Evolutionary conservation across 2,329 filamentous ascomycete species (phyloP).

Genomic region (Apiospora arundinis): DNA sequence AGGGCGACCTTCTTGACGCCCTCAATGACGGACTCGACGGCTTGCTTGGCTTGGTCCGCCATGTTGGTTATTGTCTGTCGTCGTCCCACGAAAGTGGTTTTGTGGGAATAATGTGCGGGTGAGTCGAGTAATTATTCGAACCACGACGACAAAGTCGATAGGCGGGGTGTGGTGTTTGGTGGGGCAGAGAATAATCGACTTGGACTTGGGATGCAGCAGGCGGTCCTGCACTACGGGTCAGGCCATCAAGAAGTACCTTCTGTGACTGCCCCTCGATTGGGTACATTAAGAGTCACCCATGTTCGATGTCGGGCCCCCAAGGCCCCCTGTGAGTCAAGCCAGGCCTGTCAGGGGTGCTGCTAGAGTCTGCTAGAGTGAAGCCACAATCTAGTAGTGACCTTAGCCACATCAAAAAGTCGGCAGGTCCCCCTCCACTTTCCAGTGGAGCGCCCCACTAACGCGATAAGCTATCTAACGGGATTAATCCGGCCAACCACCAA

Average conservation of each 20-base stretch:
- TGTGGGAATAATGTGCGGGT: slow-evolving; percentile 6
- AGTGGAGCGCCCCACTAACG: background rate
- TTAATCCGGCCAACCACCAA: slow-evolving; percentile 18
- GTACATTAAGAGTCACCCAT: background rate
- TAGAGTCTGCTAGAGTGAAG: background rate
- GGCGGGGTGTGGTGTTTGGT: slow-evolving; percentile 13
- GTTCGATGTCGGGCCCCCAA: background rate
- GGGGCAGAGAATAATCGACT: slow-evolving; percentile 7
- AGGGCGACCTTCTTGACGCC: slow-evolving; percentile 60
- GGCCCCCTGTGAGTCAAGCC: background rate
- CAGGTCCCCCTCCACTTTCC: background rate
- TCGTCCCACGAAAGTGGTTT: background rate
- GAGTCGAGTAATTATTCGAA: background rate
- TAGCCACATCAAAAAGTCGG: slow-evolving; percentile 10
- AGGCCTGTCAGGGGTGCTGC: background rate
- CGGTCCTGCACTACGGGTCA: background rate
- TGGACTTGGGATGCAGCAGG: slow-evolving; percentile 4
- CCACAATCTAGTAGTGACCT: too few species aligned
- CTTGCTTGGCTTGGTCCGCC: slow-evolving; percentile 51
- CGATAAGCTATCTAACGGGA: slow-evolving; percentile 11
- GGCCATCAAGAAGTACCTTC: background rate
- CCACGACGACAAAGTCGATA: slow-evolving; percentile 8
- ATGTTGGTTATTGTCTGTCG: slow-evolving; percentile 36
- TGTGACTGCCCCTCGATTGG: background rate
- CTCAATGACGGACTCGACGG: slow-evolving; percentile 53